These are phyloP conservation scores for Geotrichum restrictum DNA, from an alignment of 1,139 yeast genomes.

Conservation along the genomic window DNA sequence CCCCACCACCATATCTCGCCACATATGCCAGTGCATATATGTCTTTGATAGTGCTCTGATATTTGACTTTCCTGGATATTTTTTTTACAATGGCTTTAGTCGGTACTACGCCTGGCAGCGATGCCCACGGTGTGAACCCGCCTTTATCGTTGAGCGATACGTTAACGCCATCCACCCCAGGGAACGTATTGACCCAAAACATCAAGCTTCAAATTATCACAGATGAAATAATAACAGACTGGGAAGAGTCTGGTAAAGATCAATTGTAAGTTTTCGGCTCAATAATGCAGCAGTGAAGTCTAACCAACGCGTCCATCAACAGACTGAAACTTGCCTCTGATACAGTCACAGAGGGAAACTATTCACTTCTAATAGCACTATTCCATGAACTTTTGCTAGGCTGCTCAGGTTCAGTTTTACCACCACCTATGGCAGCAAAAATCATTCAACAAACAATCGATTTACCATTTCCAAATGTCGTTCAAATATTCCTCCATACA, in stretches of 20 bases:
- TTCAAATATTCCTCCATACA: constrained; percentile 27
- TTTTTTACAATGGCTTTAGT: not conserved
- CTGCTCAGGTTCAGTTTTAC: constrained; percentile 19
- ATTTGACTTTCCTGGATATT: not conserved
- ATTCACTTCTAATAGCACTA: constrained; percentile 22
- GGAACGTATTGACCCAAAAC: constrained; percentile 8
- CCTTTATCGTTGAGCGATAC: not conserved
- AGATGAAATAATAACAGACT: constrained; percentile 23
- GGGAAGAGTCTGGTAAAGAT: constrained; percentile 25
- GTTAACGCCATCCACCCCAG: not conserved
- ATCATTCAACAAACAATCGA: constrained; percentile 14
- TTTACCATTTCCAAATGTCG: constrained; percentile 9
- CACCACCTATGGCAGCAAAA: constrained; percentile 17
- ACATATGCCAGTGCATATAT: not conserved
- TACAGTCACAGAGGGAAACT: constrained; percentile 14
- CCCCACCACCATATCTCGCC: no score
- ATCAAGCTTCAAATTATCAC: constrained; percentile 22
- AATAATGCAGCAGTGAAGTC: not conserved
- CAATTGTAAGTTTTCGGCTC: constrained; percentile 23
- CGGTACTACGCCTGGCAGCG: not conserved
- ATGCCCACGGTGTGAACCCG: not conserved
- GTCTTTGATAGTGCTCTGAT: not conserved
- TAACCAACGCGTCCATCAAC: constrained; percentile 2
- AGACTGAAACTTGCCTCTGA: constrained; percentile 18
- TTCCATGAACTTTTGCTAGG: constrained; percentile 28